Base-by-base conservation (phyloP, 768 basidiomycete genomes). In the Mycena albidolilacea region DNA sequence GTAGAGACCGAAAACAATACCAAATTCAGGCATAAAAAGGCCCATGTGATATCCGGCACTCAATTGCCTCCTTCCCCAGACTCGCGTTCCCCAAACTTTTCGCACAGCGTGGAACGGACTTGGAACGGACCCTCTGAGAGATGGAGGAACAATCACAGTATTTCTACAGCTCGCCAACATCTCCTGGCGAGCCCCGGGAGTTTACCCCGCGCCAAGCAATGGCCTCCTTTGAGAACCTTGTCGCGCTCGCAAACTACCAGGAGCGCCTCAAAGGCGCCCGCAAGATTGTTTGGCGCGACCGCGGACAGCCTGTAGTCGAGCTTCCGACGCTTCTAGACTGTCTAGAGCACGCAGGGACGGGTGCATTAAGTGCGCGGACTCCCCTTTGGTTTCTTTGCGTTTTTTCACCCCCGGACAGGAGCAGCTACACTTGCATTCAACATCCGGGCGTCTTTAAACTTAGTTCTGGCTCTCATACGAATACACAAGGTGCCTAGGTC, bases 241-340 rank as follows among this genome's bases (percentile, higher is more conserved):
- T 95, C 23, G 93, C 93, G 17, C 86, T 97, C 66, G 95, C 95
- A 5, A 95, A 96, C 81, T 90, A 93, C 81, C 92, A 95, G 79
- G 93, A 96, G 71, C 86, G 89, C 3, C 84, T 96, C 41, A 87
- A 83, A 74, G 91, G 90, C 66, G 93, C 95, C 0, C 87, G 93
- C 67, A 94, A 90, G 80, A 92, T 95, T 81, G 90, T 96, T 4
- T 95, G 95, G 93, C 86, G 93, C n/a, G 92, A 95, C 77, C 85
- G 88, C 71, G 94, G 95, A 4, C 91, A 95, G 80, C 92, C 91
- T n/a, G 92, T 92, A 0, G 90, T 87, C 0, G 92, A 95, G 73
- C 78, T 97, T 30, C 80, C 87, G 48, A 89, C 88, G 64, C 71
- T 95, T 35, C 85, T 87, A 79, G 90, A 91, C 70, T 93, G 94